Evolutionary conservation across 1,284 basidiomycete species (phyloP), one percentile per base, ranked within the genome.

Genomic region (Sporisorium sorghi): DNA sequence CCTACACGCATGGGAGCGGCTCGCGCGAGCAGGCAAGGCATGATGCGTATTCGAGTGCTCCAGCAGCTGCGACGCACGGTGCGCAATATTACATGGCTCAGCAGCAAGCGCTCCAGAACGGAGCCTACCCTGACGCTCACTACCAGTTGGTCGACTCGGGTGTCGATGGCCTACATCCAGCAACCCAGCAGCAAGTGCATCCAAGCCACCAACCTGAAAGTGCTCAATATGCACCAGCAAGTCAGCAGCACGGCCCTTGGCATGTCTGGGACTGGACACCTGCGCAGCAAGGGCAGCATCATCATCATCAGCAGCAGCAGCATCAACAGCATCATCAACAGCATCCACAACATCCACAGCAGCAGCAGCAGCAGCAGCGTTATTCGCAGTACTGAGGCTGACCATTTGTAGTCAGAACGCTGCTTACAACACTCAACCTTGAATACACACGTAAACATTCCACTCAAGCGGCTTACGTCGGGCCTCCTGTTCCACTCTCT

Each of bases 261-360:
- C n/a, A 64, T 19, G 62, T 49, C 12, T 65, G 68, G 61, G 24
- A 61, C 19, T 71, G 61, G 61, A 51, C 42, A 3, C 57, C 61
- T 33, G 52, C 39, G 12, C 57, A 59, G 35, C 35, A 44, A 15
- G 33, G 39, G 54, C 57, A 43, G 12, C 39, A 23, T 19, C 32
- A 26, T 24, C 46, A 57, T 9, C 46, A 42, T n/a, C 54, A 48
- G 5, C 46, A 28, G 28, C 49, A 49, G 40, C 55, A 48, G 8
- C 43, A 21, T 6, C 61, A 59, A 15, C 49, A 52, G 7, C 33
- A n/a, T n/a, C n/a, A n/a, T n/a, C n/a, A n/a, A n/a, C n/a, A n/a
- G n/a, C n/a, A n/a, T n/a, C n/a, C n/a, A n/a, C n/a, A n/a, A n/a
- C n/a, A n/a, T n/a, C n/a, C 21, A 11, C 47, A 40, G 19, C 33